phyloP scores from a whole-genome alignment of 176 grass and related monocot species.

The Ampelocalamus luodianensis region DNA sequence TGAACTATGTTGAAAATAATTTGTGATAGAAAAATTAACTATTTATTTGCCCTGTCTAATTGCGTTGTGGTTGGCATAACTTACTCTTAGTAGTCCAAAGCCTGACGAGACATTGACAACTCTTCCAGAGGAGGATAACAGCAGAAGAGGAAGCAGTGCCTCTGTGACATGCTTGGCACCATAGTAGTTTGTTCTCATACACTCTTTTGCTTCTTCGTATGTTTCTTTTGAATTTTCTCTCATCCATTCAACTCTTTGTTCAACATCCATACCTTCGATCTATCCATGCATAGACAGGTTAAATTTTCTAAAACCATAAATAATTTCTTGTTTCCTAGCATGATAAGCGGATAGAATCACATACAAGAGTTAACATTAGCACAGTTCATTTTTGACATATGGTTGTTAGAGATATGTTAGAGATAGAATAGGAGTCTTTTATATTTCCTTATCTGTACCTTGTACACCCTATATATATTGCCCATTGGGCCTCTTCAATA shows the following conservation, averaged over 20 bases:
- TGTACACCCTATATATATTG: no score
- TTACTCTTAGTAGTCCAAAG: constrained; percentile 56
- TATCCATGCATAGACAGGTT: constrained; percentile 23
- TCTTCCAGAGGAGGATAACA: constrained; percentile 49
- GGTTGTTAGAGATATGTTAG: no score
- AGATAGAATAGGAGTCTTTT: no score
- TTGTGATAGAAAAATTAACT: background rate
- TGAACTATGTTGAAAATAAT: background rate
- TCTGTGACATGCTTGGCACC: constrained; percentile 56
- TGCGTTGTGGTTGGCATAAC: background rate
- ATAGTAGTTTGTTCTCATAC: constrained; percentile 63
- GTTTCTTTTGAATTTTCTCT: constrained; percentile 57
- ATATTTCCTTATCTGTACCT: no score
- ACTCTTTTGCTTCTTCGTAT: constrained; percentile 57
- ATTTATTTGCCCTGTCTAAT: background rate
- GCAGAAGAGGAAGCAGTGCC: constrained; percentile 72
- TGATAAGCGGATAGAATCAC: background rate
- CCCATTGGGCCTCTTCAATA: no score
- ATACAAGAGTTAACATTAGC: background rate
- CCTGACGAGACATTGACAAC: constrained; percentile 67
- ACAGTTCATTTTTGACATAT: no score
- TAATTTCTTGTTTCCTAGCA: background rate
- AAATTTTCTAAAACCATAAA: background rate
- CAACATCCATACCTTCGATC: constrained; percentile 42
- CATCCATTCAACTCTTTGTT: constrained; percentile 54